Conservation (phyloP, 106 monocot genomes). For the Posidonia australis region DNA sequence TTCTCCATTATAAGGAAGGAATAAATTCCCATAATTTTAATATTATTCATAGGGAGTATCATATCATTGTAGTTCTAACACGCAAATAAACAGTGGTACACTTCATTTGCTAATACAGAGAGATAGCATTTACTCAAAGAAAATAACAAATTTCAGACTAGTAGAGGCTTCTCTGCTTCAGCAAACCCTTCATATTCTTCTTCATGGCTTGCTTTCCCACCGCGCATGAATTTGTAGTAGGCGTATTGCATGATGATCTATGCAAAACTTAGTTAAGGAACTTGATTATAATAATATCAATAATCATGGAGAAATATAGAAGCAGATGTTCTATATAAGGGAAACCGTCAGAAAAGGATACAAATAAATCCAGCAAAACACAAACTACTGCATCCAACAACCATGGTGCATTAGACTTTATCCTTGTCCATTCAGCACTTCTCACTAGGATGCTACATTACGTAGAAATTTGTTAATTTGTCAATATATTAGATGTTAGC, state of each 20-base stretch:
- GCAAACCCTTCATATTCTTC: slow-evolving; percentile 1
- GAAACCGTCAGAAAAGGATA: slow-evolving; percentile 23
- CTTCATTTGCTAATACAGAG: too few species aligned
- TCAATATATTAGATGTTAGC: too few species aligned
- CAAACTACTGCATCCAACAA: slow-evolving; percentile 55
- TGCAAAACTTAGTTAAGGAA: not conserved
- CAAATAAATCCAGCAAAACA: slow-evolving; percentile 63
- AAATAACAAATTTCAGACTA: too few species aligned
- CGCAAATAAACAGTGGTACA: too few species aligned
- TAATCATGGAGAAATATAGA: not conserved
- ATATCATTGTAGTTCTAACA: too few species aligned
- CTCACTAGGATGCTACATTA: slow-evolving; percentile 66
- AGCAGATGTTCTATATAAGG: not conserved
- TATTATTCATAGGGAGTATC: too few species aligned
- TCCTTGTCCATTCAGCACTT: slow-evolving; percentile 47
- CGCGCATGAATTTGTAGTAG: slow-evolving; percentile 40
- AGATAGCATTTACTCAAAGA: too few species aligned
- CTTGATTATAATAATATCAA: not conserved
- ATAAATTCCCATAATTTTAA: too few species aligned
- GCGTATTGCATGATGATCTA: slow-evolving; percentile 51
- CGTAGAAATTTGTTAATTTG: too few species aligned
- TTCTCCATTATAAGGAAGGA: too few species aligned
- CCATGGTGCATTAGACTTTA: slow-evolving; percentile 64
- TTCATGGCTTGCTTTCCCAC: slow-evolving; percentile 2
- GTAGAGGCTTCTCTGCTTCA: slow-evolving; percentile 15